phyloP scores from a whole-genome alignment of 2,329 filamentous ascomycete genomes.

The Thelonectria olida region DNA sequence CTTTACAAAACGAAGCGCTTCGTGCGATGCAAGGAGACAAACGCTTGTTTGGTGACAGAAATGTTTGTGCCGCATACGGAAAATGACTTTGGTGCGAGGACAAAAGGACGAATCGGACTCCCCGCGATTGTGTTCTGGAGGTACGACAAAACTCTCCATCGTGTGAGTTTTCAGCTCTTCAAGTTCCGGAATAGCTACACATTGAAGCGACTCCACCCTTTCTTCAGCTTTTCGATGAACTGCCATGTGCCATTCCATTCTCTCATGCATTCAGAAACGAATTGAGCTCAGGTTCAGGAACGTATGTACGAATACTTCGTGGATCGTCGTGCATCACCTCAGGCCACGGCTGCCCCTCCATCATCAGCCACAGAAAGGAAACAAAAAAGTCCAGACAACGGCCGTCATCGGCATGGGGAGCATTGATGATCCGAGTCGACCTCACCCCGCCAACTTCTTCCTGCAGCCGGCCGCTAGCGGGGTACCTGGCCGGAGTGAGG shows the following conservation, averaged over 20 bases:
- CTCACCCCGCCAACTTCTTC: constrained; percentile 37
- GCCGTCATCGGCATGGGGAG: constrained; percentile 31
- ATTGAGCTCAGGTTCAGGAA: background rate
- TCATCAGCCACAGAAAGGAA: constrained; percentile 4
- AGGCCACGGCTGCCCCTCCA: constrained; percentile 6
- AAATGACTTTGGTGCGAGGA: background rate
- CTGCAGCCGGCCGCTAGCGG: constrained; percentile 25
- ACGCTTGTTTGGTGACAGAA: background rate
- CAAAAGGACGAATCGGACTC: background rate
- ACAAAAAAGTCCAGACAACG: background rate
- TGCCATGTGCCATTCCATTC: background rate
- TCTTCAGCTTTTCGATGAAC: background rate
- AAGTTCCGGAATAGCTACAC: background rate
- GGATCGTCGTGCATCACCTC: background rate
- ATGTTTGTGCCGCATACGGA: background rate
- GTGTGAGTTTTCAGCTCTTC: background rate
- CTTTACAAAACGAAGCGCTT: too few relatives aligned
- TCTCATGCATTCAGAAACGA: background rate
- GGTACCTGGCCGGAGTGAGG: constrained; percentile 21
- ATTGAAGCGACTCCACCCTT: background rate
- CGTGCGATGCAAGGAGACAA: background rate
- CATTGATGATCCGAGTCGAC: constrained; percentile 43
- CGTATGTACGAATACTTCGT: background rate
- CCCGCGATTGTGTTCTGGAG: background rate
- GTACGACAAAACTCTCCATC: background rate